A percentile compares a stretch with the other conserved stretches of the same genome.
Evolutionary conservation across 371 early-diverging fungal species (phyloP).

Genomic region (Zychaea mexicana): DNA sequence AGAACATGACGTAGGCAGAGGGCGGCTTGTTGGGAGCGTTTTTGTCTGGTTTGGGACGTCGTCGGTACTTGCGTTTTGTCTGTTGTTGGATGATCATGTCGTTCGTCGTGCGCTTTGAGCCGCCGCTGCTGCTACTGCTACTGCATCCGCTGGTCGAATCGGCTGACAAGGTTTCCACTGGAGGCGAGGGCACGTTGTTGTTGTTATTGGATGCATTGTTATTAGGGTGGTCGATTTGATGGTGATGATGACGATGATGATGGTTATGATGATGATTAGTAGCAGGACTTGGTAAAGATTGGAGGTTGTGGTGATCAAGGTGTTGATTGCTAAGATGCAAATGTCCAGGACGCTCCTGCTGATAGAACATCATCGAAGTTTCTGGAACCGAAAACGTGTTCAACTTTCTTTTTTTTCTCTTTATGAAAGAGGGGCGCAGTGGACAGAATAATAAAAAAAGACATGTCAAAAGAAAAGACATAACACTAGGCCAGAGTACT

Average conservation of each 20-base stretch:
- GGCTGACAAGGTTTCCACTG: not conserved
- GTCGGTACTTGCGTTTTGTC: constrained; percentile 51
- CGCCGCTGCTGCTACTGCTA: constrained; percentile 17
- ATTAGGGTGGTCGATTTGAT: not conserved
- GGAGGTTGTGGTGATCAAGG: no score
- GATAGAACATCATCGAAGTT: constrained; percentile 18
- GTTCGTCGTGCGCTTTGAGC: not conserved
- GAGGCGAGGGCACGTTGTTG: no score
- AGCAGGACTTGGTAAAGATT: not conserved
- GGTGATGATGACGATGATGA: not conserved
- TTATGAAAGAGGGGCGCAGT: not conserved
- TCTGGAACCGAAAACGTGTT: constrained; percentile 12
- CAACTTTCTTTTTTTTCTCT: not conserved
- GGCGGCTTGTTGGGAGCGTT: constrained; percentile 56
- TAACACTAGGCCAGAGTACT: not conserved
- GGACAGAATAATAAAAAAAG: not conserved
- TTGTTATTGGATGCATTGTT: not conserved
- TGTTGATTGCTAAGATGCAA: not conserved
- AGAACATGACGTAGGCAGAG: constrained; percentile 62
- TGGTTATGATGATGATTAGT: not conserved
- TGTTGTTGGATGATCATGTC: not conserved
- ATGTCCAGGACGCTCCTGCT: not conserved
- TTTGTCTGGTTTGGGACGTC: constrained; percentile 55
- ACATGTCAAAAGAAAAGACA: not conserved
- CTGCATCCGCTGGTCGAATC: not conserved